phyloP scores from a whole-genome alignment of 805 yeast species.

The Spathaspora gorwiae region DNA sequence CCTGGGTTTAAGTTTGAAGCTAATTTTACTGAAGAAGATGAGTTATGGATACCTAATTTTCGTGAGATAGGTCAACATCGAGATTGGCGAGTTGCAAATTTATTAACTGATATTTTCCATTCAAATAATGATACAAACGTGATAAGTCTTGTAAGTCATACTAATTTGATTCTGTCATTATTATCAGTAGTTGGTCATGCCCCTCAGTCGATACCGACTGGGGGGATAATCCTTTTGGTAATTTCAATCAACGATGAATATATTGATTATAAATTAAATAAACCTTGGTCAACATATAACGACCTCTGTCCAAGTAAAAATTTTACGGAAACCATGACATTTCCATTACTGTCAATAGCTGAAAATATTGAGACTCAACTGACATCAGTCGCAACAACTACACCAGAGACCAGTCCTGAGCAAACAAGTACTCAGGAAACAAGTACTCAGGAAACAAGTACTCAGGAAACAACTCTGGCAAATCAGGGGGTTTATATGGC shows the following conservation, averaged over 20 bases:
- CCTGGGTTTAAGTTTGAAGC: conserved; percentile 21
- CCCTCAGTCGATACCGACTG: conserved; percentile 9
- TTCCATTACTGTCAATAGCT: no score
- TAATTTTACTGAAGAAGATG: conserved; percentile 21
- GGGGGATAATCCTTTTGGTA: background rate
- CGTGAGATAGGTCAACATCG: conserved; percentile 25
- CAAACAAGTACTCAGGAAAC: no score
- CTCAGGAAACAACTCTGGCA: no score
- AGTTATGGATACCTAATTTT: conserved; percentile 16
- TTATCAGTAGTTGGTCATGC: conserved; percentile 22
- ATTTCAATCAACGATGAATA: background rate
- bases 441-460: no score
- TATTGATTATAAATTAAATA: background rate
- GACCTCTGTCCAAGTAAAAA: background rate
- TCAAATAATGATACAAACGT: conserved; percentile 14
- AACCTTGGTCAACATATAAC: background rate
- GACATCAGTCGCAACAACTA: background rate
- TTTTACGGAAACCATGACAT: background rate
- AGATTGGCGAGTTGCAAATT: conserved; percentile 19
- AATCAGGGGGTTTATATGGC: no score
- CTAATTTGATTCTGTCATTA: conserved; percentile 23
- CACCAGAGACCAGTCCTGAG: background rate
- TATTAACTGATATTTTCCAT: conserved; percentile 24
- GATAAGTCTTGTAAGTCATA: conserved; percentile 25
- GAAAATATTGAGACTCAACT: background rate